A percentile compares a stretch with the other conserved stretches of the same genome.
phyloP scores from a whole-genome alignment of 371 early-diverging fungal species.

The Mortierella sp. region DNA sequence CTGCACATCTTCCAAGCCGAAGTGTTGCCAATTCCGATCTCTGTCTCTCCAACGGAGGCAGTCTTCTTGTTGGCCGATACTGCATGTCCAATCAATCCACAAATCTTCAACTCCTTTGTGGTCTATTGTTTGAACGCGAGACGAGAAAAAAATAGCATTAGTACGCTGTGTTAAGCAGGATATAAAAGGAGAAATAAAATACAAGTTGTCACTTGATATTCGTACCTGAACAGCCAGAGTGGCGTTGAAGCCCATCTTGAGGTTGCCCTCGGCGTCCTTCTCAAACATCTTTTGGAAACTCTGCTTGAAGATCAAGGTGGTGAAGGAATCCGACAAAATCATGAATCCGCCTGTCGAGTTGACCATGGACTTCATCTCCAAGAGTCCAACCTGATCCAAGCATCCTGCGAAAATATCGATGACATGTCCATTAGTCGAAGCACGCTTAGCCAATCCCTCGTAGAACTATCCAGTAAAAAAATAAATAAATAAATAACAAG shows the following conservation, averaged over 20 bases:
- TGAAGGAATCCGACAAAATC: constrained; percentile 98
- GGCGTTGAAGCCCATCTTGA: constrained; percentile 99
- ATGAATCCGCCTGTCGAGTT: constrained; percentile 96
- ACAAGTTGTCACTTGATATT: background rate
- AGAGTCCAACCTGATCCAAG: constrained; percentile 95
- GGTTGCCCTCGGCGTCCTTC: constrained; percentile 89
- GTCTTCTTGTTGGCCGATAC: constrained; percentile 92
- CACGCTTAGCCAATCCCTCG: constrained; percentile 90
- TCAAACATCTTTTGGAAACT: constrained; percentile 94
- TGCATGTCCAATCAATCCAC: constrained; percentile 97
- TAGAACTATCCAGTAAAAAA: constrained; percentile 78
- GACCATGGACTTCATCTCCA: constrained; percentile 97
- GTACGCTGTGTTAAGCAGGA: background rate
- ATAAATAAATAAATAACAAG: background rate
- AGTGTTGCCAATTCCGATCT: constrained; percentile 97
- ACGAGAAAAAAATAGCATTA: background rate
- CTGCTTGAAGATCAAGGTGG: constrained; percentile 96
- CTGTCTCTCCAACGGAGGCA: constrained; percentile 95
- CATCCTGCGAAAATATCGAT: constrained; percentile 96
- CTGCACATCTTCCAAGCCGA: constrained; percentile 96
- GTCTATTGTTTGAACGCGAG: constrained; percentile 70
- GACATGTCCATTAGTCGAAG: constrained; percentile 86
- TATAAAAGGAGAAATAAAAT: background rate
- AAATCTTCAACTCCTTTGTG: constrained; percentile 93
- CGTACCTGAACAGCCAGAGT: constrained; percentile 92